Conservation (phyloP, 441 rosid genomes). For the Pelargonium cotyledonis region DNA sequence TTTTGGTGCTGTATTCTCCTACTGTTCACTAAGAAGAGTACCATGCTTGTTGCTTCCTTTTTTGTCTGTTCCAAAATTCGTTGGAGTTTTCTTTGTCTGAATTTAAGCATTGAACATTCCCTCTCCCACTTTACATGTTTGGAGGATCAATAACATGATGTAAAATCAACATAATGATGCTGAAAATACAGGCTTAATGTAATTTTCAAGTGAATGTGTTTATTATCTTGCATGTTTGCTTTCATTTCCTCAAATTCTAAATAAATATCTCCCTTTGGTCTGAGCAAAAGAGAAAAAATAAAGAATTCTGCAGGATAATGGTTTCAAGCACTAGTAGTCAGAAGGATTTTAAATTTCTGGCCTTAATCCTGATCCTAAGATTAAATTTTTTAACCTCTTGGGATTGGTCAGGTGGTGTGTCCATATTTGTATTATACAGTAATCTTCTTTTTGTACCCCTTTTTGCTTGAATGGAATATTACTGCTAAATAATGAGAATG, state of each 20-base stretch:
- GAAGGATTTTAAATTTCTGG: neutral
- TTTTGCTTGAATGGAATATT: neutral
- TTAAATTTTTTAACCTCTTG: neutral
- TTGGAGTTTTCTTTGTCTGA: too few species aligned
- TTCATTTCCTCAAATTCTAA: neutral
- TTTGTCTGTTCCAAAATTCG: too few species aligned
- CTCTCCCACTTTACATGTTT: too few species aligned
- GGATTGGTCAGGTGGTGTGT: neutral
- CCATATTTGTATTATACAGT: neutral
- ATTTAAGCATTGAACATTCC: too few species aligned
- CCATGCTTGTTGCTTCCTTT: too few species aligned
- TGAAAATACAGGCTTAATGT: neutral
- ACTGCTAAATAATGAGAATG: neutral
- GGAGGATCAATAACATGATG: too few species aligned
- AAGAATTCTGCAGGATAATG: neutral
- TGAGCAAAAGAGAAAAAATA: neutral
- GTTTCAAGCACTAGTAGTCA: neutral
- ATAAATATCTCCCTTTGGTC: neutral
- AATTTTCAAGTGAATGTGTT: neutral
- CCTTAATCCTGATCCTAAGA: constrained; percentile 1
- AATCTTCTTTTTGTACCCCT: neutral
- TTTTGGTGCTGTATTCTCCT: too few species aligned
- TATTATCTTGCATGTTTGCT: neutral
- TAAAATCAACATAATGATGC: too few species aligned
- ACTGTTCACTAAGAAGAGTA: too few species aligned